These are phyloP conservation scores for Termitomyces sp. DNA, from an alignment of 768 basidiomycete genomes.

Conservation along the genomic window DNA sequence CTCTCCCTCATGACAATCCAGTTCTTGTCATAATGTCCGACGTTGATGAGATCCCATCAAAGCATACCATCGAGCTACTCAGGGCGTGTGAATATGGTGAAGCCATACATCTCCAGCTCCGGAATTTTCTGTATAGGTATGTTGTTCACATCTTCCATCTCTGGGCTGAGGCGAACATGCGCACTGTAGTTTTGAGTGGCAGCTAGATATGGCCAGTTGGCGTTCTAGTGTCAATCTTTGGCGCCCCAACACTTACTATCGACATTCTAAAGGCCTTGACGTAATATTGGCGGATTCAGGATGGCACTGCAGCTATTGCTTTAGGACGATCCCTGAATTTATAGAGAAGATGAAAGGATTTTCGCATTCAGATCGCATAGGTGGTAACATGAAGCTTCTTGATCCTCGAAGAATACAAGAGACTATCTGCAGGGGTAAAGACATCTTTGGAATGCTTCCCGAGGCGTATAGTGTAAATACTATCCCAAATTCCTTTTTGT, in stretches of 20 bases:
- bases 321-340: slow-evolving; percentile 53
- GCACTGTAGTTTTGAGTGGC: slow-evolving; percentile 47
- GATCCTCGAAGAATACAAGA: slow-evolving; percentile 47
- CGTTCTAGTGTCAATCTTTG: slow-evolving; percentile 48
- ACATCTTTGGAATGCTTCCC: slow-evolving; percentile 62
- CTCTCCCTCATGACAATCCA: slow-evolving; percentile 22
- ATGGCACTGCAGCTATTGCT: slow-evolving; percentile 69
- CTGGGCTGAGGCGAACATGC: not conserved
- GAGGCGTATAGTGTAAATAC: slow-evolving; percentile 49
- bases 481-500: not conserved
- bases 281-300: slow-evolving; percentile 53
- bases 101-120: slow-evolving; percentile 54
- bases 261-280: slow-evolving; percentile 43
- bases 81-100: slow-evolving; percentile 45
- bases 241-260: slow-evolving; percentile 36
- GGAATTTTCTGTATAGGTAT: slow-evolving; percentile 55
- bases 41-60: slow-evolving; percentile 55
- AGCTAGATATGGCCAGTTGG: slow-evolving; percentile 47
- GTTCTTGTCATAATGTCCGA: slow-evolving; percentile 57
- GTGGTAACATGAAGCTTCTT: slow-evolving; percentile 38
- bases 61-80: slow-evolving; percentile 44
- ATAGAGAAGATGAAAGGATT: slow-evolving; percentile 54
- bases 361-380: slow-evolving; percentile 58
- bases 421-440: slow-evolving; percentile 52
- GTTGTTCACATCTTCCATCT: not conserved